Conservation (phyloP, 1,284 basidiomycete genomes). For the Trametes hirsuta region DNA sequence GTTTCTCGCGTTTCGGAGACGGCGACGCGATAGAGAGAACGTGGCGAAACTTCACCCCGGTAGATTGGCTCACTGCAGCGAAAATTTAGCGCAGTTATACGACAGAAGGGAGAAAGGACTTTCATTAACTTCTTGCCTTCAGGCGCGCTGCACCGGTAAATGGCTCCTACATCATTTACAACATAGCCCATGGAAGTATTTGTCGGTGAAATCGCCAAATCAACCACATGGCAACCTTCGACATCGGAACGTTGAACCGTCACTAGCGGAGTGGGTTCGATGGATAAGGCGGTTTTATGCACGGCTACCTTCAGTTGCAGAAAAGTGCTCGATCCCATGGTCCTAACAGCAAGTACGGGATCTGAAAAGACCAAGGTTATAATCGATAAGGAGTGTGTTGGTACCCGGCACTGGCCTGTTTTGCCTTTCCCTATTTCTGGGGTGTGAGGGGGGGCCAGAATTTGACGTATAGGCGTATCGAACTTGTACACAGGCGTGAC, state of each 20-base stretch:
- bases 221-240: constrained; percentile 46
- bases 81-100: background rate
- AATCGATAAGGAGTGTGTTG: background rate
- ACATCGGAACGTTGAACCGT: constrained; percentile 44
- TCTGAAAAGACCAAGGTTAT: background rate
- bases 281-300: background rate
- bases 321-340: constrained; percentile 20
- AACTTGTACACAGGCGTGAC: constrained; percentile 48
- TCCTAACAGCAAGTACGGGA: constrained; percentile 27
- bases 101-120: background rate
- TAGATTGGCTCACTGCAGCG: constrained; percentile 21
- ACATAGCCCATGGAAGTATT: constrained; percentile 31
- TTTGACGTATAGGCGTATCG: constrained; percentile 48
- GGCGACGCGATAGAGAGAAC: constrained; percentile 8
- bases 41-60: background rate
- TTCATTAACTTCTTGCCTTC: constrained; percentile 20
- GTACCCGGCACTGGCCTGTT: constrained; percentile 1
- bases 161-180: constrained; percentile 49
- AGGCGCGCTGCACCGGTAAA: constrained; percentile 41
- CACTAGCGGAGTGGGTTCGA: constrained; percentile 22
- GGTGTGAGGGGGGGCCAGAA: constrained; percentile 19
- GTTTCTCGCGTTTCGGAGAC: constrained; percentile 8
- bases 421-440: constrained; percentile 9
- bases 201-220: constrained; percentile 33
- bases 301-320: constrained; percentile 16